phyloP scores from a whole-genome alignment of 176 grass and related monocot species.

The Zoysia japonica region DNA sequence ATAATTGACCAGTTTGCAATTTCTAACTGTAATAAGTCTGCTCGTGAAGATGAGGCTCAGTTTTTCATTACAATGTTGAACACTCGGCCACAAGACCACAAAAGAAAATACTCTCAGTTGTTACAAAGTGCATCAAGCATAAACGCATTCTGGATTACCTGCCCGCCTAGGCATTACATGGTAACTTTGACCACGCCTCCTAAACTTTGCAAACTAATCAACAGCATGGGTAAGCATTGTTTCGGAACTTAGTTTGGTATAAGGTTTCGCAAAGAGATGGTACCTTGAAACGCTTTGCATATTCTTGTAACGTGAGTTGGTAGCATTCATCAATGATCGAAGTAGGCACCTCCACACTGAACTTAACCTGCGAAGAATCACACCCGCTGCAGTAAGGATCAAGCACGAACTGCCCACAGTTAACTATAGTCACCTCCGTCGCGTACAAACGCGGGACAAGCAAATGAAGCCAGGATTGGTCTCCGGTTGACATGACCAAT shows the following conservation, averaged over 20 bases:
- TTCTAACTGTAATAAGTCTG: not conserved
- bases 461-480: not conserved
- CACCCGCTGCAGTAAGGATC: not conserved
- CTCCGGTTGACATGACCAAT: not conserved
- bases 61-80: constrained; percentile 11
- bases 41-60: not conserved
- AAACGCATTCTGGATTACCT: not conserved
- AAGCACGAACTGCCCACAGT: not conserved
- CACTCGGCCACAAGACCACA: not conserved
- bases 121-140: not conserved
- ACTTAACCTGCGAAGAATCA: constrained; percentile 61
- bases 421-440: not conserved
- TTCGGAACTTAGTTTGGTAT: not conserved
- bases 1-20: not conserved
- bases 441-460: not conserved
- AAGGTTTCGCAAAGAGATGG: not conserved
- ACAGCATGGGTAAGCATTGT: not conserved
- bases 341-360: constrained; percentile 86
- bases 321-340: constrained; percentile 72
- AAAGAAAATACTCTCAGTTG: not conserved
- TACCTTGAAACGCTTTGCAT: constrained; percentile 76
- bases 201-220: constrained; percentile 1
- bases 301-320: constrained; percentile 59
- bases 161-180: not conserved
- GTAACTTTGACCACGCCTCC: not conserved